Percentiles rank a stretch among this genome's conserved stretches.
Conservation (phyloP, 306 rosid species). For the Cercis canadensis region DNA sequence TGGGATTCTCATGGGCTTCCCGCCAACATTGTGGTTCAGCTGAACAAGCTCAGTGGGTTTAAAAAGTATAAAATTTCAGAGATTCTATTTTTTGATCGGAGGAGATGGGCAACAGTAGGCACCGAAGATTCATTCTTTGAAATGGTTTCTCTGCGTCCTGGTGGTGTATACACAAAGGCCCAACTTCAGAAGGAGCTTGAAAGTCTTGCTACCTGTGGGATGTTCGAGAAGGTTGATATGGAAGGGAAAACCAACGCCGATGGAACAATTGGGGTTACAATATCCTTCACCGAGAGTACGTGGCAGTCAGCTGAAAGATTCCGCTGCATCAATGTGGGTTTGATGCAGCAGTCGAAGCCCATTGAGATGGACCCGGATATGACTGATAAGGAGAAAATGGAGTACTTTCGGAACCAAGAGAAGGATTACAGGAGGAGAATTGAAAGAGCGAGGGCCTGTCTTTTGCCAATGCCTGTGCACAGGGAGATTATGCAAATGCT, state of each 20-base stretch:
- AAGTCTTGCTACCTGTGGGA: constrained; percentile 78
- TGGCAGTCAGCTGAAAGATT: constrained; percentile 88
- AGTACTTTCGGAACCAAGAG: constrained; percentile 73
- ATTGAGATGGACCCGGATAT: constrained; percentile 87
- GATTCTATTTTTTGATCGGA: constrained; percentile 76
- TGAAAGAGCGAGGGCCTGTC: constrained; percentile 74
- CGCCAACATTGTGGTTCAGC: constrained; percentile 78
- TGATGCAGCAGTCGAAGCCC: constrained; percentile 81
- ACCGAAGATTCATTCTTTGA: constrained; percentile 88
- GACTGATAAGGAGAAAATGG: constrained; percentile 94
- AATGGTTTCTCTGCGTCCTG: constrained; percentile 86
- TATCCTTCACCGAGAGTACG: constrained; percentile 82
- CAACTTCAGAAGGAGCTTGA: constrained; percentile 95
- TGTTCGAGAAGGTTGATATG: constrained; percentile 96
- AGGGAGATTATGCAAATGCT: constrained; percentile 73
- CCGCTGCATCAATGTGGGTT: constrained; percentile 89
- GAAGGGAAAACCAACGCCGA: constrained; percentile 92
- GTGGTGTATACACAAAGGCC: constrained; percentile 77
- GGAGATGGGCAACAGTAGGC: constrained; percentile 54
- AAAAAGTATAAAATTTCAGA: constrained; percentile 86
- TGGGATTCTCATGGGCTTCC: constrained; percentile 95
- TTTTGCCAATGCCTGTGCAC: constrained; percentile 68
- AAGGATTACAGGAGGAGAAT: constrained; percentile 89
- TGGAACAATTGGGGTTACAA: constrained; percentile 68
- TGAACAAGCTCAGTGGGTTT: constrained; percentile 84